Conservation (phyloP, 2,329 filamentous ascomycete species). For the Lizonia empirigonia region DNA sequence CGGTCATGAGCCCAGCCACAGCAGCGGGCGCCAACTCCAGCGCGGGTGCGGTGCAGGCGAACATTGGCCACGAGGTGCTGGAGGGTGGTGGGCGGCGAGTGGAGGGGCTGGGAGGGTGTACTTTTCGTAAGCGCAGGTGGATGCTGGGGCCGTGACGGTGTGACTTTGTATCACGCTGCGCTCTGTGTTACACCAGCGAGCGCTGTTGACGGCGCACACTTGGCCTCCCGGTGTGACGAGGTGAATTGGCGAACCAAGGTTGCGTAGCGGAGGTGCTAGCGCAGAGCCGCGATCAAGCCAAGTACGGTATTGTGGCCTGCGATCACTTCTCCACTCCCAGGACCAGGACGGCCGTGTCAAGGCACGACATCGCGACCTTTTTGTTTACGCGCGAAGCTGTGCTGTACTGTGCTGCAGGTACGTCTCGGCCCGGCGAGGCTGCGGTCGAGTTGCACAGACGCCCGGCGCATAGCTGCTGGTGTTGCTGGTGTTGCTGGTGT, state of each 20-base stretch:
- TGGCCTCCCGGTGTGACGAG: not conserved
- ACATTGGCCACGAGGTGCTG: constrained; percentile 8
- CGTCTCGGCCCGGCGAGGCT: not conserved
- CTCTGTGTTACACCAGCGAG: not conserved
- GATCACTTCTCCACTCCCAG: not conserved
- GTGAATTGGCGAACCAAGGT: not conserved
- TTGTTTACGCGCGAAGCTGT: constrained; percentile 2
- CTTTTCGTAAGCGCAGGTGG: too few relatives aligned
- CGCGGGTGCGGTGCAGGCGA: constrained; percentile 3
- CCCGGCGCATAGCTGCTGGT: too few relatives aligned
- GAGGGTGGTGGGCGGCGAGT: not conserved
- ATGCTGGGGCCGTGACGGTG: too few relatives aligned
- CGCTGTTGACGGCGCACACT: not conserved
- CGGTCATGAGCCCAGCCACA: constrained; percentile 11
- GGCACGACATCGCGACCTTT: not conserved
- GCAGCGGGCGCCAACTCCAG: constrained; percentile 6
- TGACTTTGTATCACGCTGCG: too few relatives aligned
- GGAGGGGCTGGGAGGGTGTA: constrained; percentile 14
- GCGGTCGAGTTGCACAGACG: too few relatives aligned
- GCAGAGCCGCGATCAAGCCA: constrained; percentile 11
- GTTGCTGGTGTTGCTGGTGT: too few relatives aligned
- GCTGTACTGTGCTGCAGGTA: not conserved
- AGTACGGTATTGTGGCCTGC: too few relatives aligned
- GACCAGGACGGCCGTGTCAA: not conserved
- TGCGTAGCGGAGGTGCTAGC: not conserved